phyloP scores from a whole-genome alignment of 2,329 filamentous ascomycete genomes.

The Fusarium solani-melongenae region DNA sequence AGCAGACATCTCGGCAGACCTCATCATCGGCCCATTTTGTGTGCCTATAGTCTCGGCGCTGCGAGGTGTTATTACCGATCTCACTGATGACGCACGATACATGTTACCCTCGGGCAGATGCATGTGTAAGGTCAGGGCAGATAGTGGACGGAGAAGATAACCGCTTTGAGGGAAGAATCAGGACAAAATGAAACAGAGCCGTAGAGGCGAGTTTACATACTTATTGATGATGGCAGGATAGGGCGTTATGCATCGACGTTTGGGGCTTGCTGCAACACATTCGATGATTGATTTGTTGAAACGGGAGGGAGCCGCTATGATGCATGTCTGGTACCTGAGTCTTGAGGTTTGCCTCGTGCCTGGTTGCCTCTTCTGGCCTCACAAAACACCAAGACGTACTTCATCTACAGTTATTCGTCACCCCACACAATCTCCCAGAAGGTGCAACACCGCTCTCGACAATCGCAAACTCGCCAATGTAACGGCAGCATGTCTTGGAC shows the following conservation, averaged over 20 bases:
- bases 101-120: neutral
- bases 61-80: neutral
- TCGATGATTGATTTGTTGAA: neutral
- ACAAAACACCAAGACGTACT: neutral
- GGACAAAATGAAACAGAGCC: neutral
- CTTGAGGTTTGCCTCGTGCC: constrained; percentile 22
- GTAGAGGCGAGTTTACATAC: neutral
- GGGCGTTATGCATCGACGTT: neutral
- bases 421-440: constrained; percentile 12
- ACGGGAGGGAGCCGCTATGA: neutral
- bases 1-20: constrained; percentile 10
- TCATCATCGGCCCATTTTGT: constrained; percentile 10
- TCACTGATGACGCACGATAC: neutral
- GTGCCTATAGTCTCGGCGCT: neutral
- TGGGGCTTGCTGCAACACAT: neutral
- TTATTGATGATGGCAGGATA: neutral
- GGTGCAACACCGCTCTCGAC: neutral
- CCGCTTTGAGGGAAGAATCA: neutral
- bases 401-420: constrained; percentile 4
- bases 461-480: neutral
- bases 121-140: neutral
- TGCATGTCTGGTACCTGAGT: constrained; percentile 14
- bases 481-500: neutral
- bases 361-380: constrained; percentile 21
- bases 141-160: neutral